A percentile compares a stretch with the other conserved stretches of the same genome.
Conservation (phyloP, 306 rosid species). For the Rubus idaeus region DNA sequence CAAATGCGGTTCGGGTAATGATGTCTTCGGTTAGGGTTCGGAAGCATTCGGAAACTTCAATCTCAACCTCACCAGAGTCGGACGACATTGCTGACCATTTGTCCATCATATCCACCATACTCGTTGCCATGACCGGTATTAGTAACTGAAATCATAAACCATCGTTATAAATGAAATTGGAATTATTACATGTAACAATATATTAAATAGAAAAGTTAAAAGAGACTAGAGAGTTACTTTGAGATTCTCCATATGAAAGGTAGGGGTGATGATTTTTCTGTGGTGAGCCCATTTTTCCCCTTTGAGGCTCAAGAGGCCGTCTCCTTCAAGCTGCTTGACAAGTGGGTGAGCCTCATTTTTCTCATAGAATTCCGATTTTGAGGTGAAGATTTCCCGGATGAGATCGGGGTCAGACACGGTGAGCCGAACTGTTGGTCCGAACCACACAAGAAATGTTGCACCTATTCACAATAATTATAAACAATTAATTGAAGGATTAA, state of each 20-base stretch:
- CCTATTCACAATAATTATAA: constrained; percentile 40
- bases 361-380: constrained; percentile 82
- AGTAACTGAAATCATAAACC: constrained; percentile 40
- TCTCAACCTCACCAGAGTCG: constrained; percentile 70
- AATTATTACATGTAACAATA: background rate
- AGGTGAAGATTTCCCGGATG: constrained; percentile 77
- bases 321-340: constrained; percentile 91
- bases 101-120: constrained; percentile 73
- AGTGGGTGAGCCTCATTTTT: constrained; percentile 96
- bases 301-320: constrained; percentile 92
- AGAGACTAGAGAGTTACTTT: constrained; percentile 32
- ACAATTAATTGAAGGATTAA: background rate
- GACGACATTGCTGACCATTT: constrained; percentile 55
- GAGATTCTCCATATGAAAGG: constrained; percentile 92
- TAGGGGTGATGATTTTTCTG: constrained; percentile 76
- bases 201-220: background rate
- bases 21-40: constrained; percentile 78
- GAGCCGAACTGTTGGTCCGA: constrained; percentile 83
- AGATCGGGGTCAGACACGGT: constrained; percentile 89
- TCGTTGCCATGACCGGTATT: constrained; percentile 81
- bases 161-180: background rate
- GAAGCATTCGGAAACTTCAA: constrained; percentile 85
- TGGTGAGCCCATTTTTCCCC: constrained; percentile 98
- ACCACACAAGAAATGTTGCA: constrained; percentile 88
- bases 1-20: constrained; percentile 73